Conservation (phyloP, 1,139 yeast genomes). For the Magnusiomyces paraingens region DNA sequence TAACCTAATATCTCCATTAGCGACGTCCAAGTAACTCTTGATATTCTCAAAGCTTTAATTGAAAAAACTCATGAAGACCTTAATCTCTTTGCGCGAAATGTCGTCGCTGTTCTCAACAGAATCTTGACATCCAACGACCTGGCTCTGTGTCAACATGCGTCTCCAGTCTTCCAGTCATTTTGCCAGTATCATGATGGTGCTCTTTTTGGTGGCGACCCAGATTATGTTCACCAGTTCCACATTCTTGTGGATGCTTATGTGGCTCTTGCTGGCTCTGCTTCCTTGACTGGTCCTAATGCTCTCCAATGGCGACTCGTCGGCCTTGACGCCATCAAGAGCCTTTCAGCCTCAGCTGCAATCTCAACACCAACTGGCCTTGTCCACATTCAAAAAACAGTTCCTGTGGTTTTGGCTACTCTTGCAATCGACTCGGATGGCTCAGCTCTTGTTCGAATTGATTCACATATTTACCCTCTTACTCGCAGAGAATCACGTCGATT, state of each 20-base stretch:
- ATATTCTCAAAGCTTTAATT: conserved; percentile 61
- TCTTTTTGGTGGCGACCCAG: conserved; percentile 64
- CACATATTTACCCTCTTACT: conserved; percentile 9
- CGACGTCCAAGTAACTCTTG: conserved; percentile 74
- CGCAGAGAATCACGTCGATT: conserved; percentile 8
- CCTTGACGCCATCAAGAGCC: conserved; percentile 40
- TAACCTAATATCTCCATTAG: conserved; percentile 7
- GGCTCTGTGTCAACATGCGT: conserved; percentile 47
- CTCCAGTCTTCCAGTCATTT: conserved; percentile 44
- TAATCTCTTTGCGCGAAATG: conserved; percentile 63
- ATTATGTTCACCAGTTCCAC: conserved; percentile 48
- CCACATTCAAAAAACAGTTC: conserved; percentile 39
- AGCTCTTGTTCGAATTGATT: conserved; percentile 18
- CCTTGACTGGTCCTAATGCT: conserved; percentile 33
- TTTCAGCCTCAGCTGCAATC: conserved; percentile 40
- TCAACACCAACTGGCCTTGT: conserved; percentile 37
- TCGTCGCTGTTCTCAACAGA: conserved; percentile 36
- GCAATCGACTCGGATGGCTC: conserved; percentile 16
- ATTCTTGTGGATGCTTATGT: conserved; percentile 31
- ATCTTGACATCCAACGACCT: conserved; percentile 50
- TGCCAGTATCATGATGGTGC: conserved; percentile 62
- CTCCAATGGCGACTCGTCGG: conserved; percentile 47
- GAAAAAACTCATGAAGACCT: conserved; percentile 74
- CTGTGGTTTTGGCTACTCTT: conserved; percentile 35
- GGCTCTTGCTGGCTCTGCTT: conserved; percentile 15